A percentile compares a stretch with the other conserved stretches of the same genome.
Evolutionary conservation across 1,139 yeast species (phyloP).

Genomic region (Chernovozyma sophiae-reginae): DNA sequence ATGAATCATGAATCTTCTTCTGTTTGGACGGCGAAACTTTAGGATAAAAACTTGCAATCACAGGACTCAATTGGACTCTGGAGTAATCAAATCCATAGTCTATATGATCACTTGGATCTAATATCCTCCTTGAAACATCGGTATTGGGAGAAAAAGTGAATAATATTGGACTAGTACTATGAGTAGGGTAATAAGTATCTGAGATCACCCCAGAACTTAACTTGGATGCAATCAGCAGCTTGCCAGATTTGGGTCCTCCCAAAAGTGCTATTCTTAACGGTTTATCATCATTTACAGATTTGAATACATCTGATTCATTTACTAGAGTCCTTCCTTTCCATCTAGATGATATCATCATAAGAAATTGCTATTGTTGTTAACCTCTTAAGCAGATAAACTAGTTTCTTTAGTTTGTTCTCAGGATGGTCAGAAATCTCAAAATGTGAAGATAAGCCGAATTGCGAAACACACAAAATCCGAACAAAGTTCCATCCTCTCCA

Average conservation of each 20-base stretch:
- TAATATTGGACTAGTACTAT: constrained; percentile 48
- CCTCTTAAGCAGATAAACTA: too few relatives aligned
- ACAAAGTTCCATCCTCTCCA: too few relatives aligned
- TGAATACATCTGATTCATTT: constrained; percentile 1
- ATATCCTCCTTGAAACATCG: constrained; percentile 33
- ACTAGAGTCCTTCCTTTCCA: neutral
- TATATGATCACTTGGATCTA: constrained; percentile 38
- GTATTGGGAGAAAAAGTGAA: constrained; percentile 48
- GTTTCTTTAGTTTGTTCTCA: too few relatives aligned
- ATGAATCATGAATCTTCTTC: constrained; percentile 12
- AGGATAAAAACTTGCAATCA: constrained; percentile 16
- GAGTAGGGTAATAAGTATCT: constrained; percentile 67
- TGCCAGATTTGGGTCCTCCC: constrained; percentile 53
- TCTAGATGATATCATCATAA: neutral
- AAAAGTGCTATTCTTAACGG: constrained; percentile 55
- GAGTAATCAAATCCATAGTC: neutral
- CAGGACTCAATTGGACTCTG: constrained; percentile 25
- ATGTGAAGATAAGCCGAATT: too few relatives aligned
- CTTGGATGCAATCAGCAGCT: constrained; percentile 50
- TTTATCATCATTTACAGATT: constrained; percentile 22
- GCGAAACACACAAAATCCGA: too few relatives aligned
- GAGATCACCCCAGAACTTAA: constrained; percentile 44
- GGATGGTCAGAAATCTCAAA: too few relatives aligned
- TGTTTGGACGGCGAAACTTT: constrained; percentile 20
- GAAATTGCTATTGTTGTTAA: neutral